Base-by-base conservation (phyloP, 495 filamentous ascomycete species). In the Glutinoglossum americanum region DNA sequence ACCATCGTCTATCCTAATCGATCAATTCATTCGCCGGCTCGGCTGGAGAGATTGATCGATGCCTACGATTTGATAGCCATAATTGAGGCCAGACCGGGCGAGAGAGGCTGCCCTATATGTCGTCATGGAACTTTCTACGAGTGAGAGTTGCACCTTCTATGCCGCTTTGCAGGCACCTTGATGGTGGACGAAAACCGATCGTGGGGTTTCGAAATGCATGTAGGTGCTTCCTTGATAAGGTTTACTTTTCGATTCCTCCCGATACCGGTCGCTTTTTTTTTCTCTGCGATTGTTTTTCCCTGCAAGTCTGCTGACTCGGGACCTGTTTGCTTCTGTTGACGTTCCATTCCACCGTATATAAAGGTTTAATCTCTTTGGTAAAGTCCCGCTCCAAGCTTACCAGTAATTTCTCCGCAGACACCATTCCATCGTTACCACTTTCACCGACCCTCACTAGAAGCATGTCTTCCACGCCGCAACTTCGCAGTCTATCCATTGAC, bases 401-500 rank as follows among this genome's bases (percentile, higher is more conserved):
- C 1, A 17, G 9, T 25, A 27, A 53, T 28, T 53, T 8, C 49
- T 30, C 11, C 26, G 13, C 17, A 53, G 49, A 30, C 19, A 1
- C 19, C 15, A 1, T 17, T 27, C 23, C 13, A 7, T 53, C 17
- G 25, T 21, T 25, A 15, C 7, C 17, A 15, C 15, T 13, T 13
- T 30, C 49, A 27, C 26, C 28, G 25, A 53, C 25, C 15, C 21
- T 53, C 23, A 53, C 23, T 8, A 4, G 49, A 17, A 32, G 7
- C 49, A 79, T 87, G 76, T 78, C 83, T 55, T 67, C 73, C 59
- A 73, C 76, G 15, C 57, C 72, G 13, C 60, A 69, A 48, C 72
- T 71, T 61, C 74, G 74, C 59, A 78, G 83, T 47, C 76, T 98
- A 59, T 85, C 76, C 66, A 71, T 88, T 60, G 74, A 84, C 70